A percentile compares a stretch with the other conserved stretches of the same genome.
Evolutionary conservation across 2,329 filamentous ascomycete species (phyloP).

Genomic region (Dendrostoma leiphaemia): DNA sequence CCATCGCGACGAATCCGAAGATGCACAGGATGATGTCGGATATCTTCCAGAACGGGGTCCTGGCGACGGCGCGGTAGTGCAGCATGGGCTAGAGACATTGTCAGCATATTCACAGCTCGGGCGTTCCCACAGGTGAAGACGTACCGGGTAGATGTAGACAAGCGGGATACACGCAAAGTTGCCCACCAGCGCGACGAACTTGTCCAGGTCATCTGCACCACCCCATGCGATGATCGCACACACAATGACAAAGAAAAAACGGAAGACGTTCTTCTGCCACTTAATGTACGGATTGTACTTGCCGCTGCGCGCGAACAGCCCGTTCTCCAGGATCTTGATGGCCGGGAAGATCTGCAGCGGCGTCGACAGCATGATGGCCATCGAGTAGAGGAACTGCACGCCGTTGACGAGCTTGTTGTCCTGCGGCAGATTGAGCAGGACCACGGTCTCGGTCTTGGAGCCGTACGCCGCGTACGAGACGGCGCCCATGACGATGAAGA

Average conservation of each 20-base stretch:
- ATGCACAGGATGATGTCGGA: constrained; percentile 75
- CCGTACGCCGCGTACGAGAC: constrained; percentile 96
- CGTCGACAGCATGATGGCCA: constrained; percentile 93
- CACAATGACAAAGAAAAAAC: constrained; percentile 85
- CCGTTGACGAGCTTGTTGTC: constrained; percentile 93
- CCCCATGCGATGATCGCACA: constrained; percentile 89
- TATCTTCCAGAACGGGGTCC: constrained; percentile 62
- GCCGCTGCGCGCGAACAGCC: constrained; percentile 87
- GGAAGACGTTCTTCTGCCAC: constrained; percentile 98
- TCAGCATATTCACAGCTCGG: constrained; percentile 28
- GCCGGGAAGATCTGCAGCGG: constrained; percentile 97
- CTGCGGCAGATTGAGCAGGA: constrained; percentile 93
- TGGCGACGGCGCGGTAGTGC: constrained; percentile 79
- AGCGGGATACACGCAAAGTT: constrained; percentile 97
- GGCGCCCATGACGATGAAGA: constrained; percentile 89
- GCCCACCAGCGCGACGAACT: constrained; percentile 93
- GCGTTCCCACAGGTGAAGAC: constrained; percentile 33
- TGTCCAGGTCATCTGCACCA: constrained; percentile 90
- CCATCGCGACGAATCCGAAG: constrained; percentile 84
- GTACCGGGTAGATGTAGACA: constrained; percentile 95
- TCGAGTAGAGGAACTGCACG: constrained; percentile 95
- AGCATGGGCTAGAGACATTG: constrained; percentile 69
- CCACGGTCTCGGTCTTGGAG: constrained; percentile 91
- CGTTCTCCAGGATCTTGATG: constrained; percentile 93
- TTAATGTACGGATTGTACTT: constrained; percentile 99